Base-by-base conservation (phyloP, 1,284 basidiomycete genomes). In the Rhodotorula sp. region DNA sequence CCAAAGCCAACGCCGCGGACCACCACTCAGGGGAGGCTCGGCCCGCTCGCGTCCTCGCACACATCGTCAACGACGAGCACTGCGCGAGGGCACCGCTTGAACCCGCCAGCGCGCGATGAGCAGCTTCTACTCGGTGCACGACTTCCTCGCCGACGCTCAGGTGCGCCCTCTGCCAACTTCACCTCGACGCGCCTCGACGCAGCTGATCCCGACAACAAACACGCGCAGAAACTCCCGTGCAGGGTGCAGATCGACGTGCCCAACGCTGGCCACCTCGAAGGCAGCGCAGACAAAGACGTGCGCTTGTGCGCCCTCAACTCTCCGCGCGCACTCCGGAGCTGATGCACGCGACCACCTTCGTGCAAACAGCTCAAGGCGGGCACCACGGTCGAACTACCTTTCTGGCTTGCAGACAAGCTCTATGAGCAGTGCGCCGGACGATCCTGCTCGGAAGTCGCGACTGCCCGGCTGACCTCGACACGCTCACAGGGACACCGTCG, bases 181-280 rank as follows among this genome's bases (percentile, higher is more conserved):
- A 34, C 34, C 16, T 27, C 57, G 58, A 46, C 45, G 48, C 53
- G 46, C 27, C 55, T 5, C 16, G 45, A 23, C 16, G 23, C 13
- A 42, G 42, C n/a, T 41, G n/a, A 21, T 27, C 17, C 34, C 10
- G 13, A 17, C 44, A 21, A 14, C 34, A 34, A 34, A 34, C n/a
- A 14, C 23, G 2, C 41, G 4, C 76, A 80, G 76, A 74, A 74
- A 50, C 71, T 80, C 14, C 79, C 79, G 19, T 78, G 78, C 64
- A 78, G 69, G 44, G 74, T 79, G 57, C 61, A 69, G 46, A 64
- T 76, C 60, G 73, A 75, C 53, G 66, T 80, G 21, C 78, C 78
- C 19, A 77, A 79, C 53, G 63, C 76, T 14, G 79, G 79, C 2
- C 76, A 80, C 63, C 64, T 80, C n/a, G 79, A 80, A 57, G 79